A percentile compares a stretch with the other conserved stretches of the same genome.
These are phyloP conservation scores for Dalbergia cultrata DNA, from an alignment of 306 rosid species.

Conservation along the genomic window DNA sequence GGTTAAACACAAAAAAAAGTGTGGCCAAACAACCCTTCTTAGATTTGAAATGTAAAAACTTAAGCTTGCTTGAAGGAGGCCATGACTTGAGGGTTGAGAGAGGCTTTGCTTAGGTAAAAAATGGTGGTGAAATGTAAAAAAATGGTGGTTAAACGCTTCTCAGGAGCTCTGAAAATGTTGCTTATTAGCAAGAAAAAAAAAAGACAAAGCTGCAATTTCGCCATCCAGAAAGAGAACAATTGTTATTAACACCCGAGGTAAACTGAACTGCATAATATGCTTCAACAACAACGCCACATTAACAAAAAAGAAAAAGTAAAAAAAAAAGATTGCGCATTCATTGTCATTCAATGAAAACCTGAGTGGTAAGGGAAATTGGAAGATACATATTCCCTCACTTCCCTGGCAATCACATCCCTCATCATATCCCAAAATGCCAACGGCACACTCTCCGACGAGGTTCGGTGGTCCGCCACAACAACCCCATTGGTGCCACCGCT, in stretches of 20 bases:
- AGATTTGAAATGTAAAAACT: no score
- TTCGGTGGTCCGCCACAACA: constrained; percentile 14
- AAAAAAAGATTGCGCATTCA: not conserved
- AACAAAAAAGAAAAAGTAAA: not conserved
- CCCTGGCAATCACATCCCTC: constrained; percentile 87
- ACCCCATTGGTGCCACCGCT: constrained; percentile 1
- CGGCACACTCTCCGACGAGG: constrained; percentile 57
- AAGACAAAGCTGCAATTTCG: not conserved
- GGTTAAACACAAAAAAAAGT: no score
- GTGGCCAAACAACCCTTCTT: no score
- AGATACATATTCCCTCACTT: constrained; percentile 84
- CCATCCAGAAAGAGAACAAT: constrained; percentile 14
- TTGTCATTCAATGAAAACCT: constrained; percentile 42
- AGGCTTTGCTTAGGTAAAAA: no score
- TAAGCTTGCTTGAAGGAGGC: no score
- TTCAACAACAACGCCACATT: not conserved
- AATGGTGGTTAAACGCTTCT: no score
- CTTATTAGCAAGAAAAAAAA: not conserved
- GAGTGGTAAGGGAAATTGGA: constrained; percentile 68
- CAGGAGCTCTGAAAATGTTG: not conserved
- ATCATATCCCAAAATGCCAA: constrained; percentile 84
- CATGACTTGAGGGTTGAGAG: no score
- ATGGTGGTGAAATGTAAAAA: no score
- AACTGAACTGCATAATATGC: constrained; percentile 14
- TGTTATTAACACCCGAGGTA: not conserved